phyloP scores from a whole-genome alignment of 1,284 basidiomycete genomes.

The Cryptococcus sp. region DNA sequence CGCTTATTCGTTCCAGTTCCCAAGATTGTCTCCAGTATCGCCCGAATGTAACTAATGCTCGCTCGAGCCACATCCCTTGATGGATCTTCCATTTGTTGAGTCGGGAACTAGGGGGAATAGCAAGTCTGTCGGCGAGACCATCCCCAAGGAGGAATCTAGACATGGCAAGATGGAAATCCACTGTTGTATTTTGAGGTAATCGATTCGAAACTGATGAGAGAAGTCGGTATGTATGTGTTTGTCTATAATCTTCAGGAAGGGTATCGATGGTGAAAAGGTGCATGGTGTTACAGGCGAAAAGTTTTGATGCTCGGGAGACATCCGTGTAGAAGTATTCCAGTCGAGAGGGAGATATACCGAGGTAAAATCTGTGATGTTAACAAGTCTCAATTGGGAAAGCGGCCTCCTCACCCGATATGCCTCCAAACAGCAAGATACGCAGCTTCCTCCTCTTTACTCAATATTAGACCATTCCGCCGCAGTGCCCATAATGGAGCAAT shows the following conservation, averaged over 20 bases:
- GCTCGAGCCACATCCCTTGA: slow-evolving; percentile 1
- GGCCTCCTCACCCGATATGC: slow-evolving; percentile 17
- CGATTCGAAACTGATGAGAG: slow-evolving; percentile 12
- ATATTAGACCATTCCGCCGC: slow-evolving; percentile 11
- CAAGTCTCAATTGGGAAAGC: neutral
- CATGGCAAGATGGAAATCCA: slow-evolving; percentile 14
- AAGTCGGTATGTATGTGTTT: slow-evolving; percentile 18
- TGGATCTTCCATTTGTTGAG: neutral
- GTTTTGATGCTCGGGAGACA: slow-evolving; percentile 13
- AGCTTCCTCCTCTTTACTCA: slow-evolving; percentile 12
- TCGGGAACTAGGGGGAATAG: slow-evolving; percentile 8
- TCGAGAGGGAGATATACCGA: slow-evolving; percentile 16
- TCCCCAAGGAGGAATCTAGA: slow-evolving; percentile 19
- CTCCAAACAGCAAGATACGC: slow-evolving; percentile 21
- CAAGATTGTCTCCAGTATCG: slow-evolving; percentile 3
- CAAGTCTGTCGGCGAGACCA: slow-evolving; percentile 16
- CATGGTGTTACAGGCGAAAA: slow-evolving; percentile 20
- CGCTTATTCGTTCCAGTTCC: slow-evolving; percentile 17
- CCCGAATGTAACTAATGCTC: slow-evolving; percentile 7
- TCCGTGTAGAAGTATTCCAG: slow-evolving; percentile 10
- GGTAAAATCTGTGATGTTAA: slow-evolving; percentile 11
- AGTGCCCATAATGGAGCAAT: slow-evolving; percentile 23
- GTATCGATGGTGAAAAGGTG: slow-evolving; percentile 15
- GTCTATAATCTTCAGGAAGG: slow-evolving; percentile 3
- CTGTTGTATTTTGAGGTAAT: slow-evolving; percentile 8